Base-by-base conservation (phyloP, 2,329 filamentous ascomycete species). In the Pochonia chlamydosporia region DNA sequence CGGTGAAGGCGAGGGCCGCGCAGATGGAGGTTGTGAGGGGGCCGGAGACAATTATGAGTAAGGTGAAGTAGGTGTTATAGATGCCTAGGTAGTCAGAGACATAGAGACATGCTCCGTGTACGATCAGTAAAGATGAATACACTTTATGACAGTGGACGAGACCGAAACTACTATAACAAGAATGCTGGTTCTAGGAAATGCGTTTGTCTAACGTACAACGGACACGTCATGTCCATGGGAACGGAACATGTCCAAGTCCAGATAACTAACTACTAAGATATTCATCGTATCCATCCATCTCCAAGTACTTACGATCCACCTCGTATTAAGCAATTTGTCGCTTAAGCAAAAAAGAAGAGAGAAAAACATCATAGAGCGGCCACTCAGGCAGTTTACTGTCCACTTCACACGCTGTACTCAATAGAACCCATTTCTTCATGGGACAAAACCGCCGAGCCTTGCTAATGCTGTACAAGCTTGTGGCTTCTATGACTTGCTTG, bases 41-140 rank as follows among this genome's bases (percentile, higher is more conserved):
- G 1, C 69, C 80, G 16, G 92, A 97, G 69, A 97, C 93, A 3
- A 88, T 99, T 52, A 96, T 99, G 92, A 84, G 87, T 52, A 92
- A 89, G 69, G 81, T 96, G 42, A 93, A 91, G 68, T 95, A 61
- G 56, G n/a, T n/a, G n/a, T n/a, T n/a, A 6, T 16, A 7, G 28
- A 31, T 5, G 4, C 11, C 3, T 40, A 8, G 21, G n/a, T 25
- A 21, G 16, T n/a, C 20, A 11, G 11, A 26, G 16, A 31, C 24
- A 30, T 28, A 20, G 40, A n/a, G 24, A 16, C 18, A 24, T 5
- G 6, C 20, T 7, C 11, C 35, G 23, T 39, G 35, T 39, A 39
- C 35, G 18, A 39, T 39, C 16, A 39, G 3, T 23, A 23, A 21
- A 39, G 23, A 6, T 13, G n/a, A 39, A 7, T 39, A 39, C 23